phyloP scores from a whole-genome alignment of 2,329 filamentous ascomycete species.

The Colletotrichum destructivum region DNA sequence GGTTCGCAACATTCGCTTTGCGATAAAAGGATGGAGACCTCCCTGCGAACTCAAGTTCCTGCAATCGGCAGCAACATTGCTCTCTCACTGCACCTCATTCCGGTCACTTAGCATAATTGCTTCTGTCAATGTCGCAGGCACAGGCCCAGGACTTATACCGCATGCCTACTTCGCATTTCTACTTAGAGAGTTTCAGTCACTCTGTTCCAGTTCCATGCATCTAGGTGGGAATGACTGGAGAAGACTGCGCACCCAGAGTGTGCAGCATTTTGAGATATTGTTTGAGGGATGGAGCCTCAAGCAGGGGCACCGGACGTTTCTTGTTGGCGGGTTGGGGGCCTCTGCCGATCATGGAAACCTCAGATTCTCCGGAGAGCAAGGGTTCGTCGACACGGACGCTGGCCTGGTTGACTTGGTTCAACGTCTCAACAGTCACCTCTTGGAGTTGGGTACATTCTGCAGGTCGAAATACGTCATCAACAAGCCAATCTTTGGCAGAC shows the following conservation, averaged over 20 bases:
- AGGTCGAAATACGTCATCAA: not conserved
- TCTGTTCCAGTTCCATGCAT: too few species aligned
- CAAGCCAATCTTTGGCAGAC: not conserved
- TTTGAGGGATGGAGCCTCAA: fast-evolving
- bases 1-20: not conserved
- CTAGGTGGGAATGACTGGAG: not conserved
- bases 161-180: too few species aligned
- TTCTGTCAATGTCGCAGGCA: fast-evolving
- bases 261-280: not conserved
- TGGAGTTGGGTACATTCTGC: not conserved
- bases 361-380: not conserved
- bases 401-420: not conserved
- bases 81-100: constrained; percentile 15
- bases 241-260: not conserved
- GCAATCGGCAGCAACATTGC: not conserved
- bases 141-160: too few species aligned
- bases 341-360: not conserved
- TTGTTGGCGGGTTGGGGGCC: not conserved
- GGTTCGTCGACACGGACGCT: not conserved
- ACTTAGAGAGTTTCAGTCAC: too few species aligned
- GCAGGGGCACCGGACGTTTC: not conserved
- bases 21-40: too few species aligned
- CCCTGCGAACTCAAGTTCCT: not conserved
- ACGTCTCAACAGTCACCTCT: not conserved
- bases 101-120: not conserved